Evolutionary conservation across 169 alveolate species (phyloP).

Genomic region (Blepharisma undulans): DNA sequence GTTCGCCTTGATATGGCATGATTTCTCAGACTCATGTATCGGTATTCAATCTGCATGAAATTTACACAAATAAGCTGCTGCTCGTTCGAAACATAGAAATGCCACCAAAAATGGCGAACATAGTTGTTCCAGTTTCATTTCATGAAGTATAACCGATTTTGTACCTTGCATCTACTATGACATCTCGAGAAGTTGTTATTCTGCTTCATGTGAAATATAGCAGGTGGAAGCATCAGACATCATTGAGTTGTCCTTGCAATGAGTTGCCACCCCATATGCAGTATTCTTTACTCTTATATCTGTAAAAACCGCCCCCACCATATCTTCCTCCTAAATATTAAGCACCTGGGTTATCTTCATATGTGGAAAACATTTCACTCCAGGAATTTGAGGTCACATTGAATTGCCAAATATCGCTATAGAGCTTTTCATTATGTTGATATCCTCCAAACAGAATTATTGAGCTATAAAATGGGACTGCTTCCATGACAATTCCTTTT

Average conservation of each 20-base stretch:
- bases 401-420: neutral
- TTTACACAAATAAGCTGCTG: neutral
- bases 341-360: too few species aligned
- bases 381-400: neutral
- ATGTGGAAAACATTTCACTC: neutral
- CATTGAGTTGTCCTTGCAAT: neutral
- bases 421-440: neutral
- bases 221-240: neutral
- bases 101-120: neutral
- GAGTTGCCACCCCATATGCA: neutral
- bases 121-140: neutral
- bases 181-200: neutral
- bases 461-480: too few species aligned
- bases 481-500: too few species aligned
- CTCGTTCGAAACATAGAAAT: neutral
- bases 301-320: neutral
- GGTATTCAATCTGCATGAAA: neutral
- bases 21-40: neutral
- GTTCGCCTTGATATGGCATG: neutral
- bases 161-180: neutral
- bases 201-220: neutral
- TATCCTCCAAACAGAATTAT: neutral
- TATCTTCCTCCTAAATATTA: neutral
- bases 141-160: neutral
- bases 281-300: neutral